These are phyloP conservation scores for Dentipellis fragilis DNA, from an alignment of 768 basidiomycete species.

Conservation along the genomic window DNA sequence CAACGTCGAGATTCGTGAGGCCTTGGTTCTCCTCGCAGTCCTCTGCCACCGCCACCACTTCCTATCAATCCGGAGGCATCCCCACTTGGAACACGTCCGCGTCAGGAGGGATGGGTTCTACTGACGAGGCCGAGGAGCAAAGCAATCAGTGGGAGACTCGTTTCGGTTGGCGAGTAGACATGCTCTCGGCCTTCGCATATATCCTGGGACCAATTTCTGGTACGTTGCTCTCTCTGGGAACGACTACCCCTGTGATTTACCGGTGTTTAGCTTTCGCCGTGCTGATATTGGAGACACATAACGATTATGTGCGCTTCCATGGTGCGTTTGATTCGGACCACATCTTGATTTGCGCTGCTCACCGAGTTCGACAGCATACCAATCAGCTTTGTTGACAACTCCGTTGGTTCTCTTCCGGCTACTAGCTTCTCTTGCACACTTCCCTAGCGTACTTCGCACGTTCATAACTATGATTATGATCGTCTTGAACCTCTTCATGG, in stretches of 20 bases:
- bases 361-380: constrained; percentile 45
- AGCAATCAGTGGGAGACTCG: constrained; percentile 64
- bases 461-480: constrained; percentile 38
- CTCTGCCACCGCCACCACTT: constrained; percentile 23
- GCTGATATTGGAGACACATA: constrained; percentile 66
- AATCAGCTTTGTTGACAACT: constrained; percentile 61
- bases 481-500: constrained; percentile 37
- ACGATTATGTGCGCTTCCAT: constrained; percentile 72
- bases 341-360: constrained; percentile 6
- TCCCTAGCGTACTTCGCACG: constrained; percentile 42
- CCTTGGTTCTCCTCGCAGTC: constrained; percentile 43
- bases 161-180: constrained; percentile 55
- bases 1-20: constrained; percentile 23
- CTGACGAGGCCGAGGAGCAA: constrained; percentile 28
- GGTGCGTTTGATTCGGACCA: constrained; percentile 30
- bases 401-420: constrained; percentile 51
- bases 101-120: constrained; percentile 25
- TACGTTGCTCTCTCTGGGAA: constrained; percentile 36
- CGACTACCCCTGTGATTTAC: constrained; percentile 19
- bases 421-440: constrained; percentile 40
- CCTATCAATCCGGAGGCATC: constrained; percentile 65
- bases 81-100: constrained; percentile 43
- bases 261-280: constrained; percentile 44
- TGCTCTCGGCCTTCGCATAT: constrained; percentile 56
- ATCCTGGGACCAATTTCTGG: constrained; percentile 65